Percentiles rank a stretch among this genome's conserved stretches.
phyloP scores from a whole-genome alignment of 2,329 filamentous ascomycete species.

The Hypoxylon sp. region DNA sequence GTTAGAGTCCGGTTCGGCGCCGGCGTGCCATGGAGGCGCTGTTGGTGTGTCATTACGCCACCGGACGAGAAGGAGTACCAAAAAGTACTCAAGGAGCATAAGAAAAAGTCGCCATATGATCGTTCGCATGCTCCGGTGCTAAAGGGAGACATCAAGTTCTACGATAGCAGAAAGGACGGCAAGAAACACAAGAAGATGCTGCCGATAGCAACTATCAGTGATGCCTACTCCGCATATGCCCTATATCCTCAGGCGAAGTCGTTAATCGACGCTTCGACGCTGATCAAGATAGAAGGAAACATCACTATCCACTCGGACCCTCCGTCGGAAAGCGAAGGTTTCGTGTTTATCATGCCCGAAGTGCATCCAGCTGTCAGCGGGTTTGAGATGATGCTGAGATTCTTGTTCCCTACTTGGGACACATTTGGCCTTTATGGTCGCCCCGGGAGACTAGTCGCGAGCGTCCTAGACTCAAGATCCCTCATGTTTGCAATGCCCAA shows the following conservation, averaged over 20 bases:
- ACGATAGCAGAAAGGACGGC: constrained; percentile 79
- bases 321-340: constrained; percentile 86
- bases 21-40: constrained; percentile 94
- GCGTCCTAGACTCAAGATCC: constrained; percentile 86
- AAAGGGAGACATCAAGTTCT: constrained; percentile 95
- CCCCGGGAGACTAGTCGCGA: constrained; percentile 87
- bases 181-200: constrained; percentile 93
- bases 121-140: constrained; percentile 75
- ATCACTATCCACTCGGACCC: constrained; percentile 89
- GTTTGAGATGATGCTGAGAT: constrained; percentile 95
- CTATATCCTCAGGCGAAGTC: constrained; percentile 96
- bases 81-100: constrained; percentile 86
- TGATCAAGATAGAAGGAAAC: constrained; percentile 93
- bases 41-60: constrained; percentile 94
- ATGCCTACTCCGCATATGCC: constrained; percentile 93
- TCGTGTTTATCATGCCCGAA: constrained; percentile 98
- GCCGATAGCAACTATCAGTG: constrained; percentile 91
- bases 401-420: constrained; percentile 94
- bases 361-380: constrained; percentile 90
- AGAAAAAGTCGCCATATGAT: constrained; percentile 87
- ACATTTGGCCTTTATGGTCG: constrained; percentile 93
- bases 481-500: constrained; percentile 99
- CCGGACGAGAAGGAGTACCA: constrained; percentile 93
- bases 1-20: constrained; percentile 95
- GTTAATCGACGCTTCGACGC: constrained; percentile 91